Percentiles rank a stretch among this genome's conserved stretches.
Evolutionary conservation across 73 alveolate genomes (phyloP).

Genomic region (Effrenium voratum): DNA sequence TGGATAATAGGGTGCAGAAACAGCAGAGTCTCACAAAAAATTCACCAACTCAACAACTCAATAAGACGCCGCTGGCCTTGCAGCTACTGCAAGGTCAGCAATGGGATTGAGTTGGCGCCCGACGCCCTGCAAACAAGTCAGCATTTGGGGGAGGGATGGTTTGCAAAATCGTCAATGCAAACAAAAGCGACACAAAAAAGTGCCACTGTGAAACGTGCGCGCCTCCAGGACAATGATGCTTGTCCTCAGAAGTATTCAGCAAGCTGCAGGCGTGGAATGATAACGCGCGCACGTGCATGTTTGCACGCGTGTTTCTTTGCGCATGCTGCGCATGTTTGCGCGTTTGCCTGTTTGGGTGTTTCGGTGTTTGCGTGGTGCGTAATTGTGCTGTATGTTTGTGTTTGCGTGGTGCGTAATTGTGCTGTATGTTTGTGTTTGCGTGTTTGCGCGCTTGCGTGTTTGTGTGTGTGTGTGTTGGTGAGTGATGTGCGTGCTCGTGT

Average conservation of each 20-base stretch:
- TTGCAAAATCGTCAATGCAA: background rate
- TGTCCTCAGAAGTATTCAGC: constrained; percentile 1
- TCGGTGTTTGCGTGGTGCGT: too few relatives aligned
- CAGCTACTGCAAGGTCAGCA: constrained; percentile 81
- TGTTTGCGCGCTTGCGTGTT: too few relatives aligned
- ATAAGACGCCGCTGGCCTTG: constrained; percentile 10
- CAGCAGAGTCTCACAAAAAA: background rate
- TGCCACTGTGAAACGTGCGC: background rate
- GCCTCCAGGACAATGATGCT: constrained; percentile 91
- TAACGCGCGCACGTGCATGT: too few relatives aligned
- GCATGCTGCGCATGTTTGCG: too few relatives aligned
- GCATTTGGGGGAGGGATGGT: background rate
- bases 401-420: too few relatives aligned
- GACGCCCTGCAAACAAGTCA: constrained; percentile 19
- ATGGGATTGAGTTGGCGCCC: constrained; percentile 91
- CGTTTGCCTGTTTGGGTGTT: too few relatives aligned
- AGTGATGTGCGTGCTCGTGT: too few relatives aligned
- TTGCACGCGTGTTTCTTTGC: too few relatives aligned
- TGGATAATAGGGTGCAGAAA: background rate
- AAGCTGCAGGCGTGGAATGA: too few relatives aligned
- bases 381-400: too few relatives aligned
- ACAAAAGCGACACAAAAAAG: background rate
- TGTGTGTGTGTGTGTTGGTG: too few relatives aligned
- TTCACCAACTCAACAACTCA: background rate
- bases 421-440: too few relatives aligned